Evolutionary conservation across 768 basidiomycete genomes (phyloP).

Genomic region (Mycena alexandri): DNA sequence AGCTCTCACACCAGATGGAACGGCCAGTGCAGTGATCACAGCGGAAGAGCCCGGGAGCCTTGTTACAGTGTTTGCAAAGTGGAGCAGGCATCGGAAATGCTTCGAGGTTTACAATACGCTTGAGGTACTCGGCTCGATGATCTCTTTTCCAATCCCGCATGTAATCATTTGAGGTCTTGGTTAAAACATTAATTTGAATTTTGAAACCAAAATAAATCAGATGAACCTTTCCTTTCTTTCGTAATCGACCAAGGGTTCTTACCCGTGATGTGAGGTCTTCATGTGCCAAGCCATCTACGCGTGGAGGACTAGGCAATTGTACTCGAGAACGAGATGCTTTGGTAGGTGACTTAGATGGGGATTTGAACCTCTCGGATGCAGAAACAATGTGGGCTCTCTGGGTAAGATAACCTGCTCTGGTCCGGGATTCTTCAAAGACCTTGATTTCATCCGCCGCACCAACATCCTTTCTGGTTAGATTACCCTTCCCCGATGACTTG

Average conservation of each 20-base stretch:
- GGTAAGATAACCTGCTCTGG: background rate
- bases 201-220: too few species aligned
- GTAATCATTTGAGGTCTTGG: conserved; percentile 5
- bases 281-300: too few species aligned
- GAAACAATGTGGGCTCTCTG: background rate
- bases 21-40: conserved; percentile 5
- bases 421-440: background rate
- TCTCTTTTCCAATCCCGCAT: background rate
- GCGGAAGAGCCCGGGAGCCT: background rate
- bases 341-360: background rate
- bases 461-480: background rate
- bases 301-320: too few species aligned
- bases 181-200: too few species aligned
- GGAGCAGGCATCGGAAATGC: background rate
- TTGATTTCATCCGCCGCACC: background rate
- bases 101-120: background rate
- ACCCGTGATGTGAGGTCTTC: too few species aligned
- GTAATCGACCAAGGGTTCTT: too few species aligned
- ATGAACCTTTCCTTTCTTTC: too few species aligned
- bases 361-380: background rate
- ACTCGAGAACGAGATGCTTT: background rate
- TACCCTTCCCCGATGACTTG: background rate
- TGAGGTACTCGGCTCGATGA: background rate
- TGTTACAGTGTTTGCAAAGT: background rate
- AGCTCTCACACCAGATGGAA: background rate